Evolutionary conservation across 2,329 filamentous ascomycete genomes (phyloP).

Genomic region (Byssochlamys sp.): DNA sequence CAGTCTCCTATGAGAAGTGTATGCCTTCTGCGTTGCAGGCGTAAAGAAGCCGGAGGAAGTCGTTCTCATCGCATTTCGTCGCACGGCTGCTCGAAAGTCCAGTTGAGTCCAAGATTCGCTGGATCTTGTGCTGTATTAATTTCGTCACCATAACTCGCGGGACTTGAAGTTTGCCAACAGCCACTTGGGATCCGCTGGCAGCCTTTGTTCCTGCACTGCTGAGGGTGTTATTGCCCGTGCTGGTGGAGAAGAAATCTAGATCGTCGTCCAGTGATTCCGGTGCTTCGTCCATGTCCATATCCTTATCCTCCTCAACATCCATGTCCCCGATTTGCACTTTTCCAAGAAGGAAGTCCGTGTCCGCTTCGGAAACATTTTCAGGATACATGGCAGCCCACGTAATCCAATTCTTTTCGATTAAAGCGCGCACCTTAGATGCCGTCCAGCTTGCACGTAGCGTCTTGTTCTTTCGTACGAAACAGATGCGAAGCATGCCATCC

Average conservation of each 20-base stretch:
- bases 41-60: slow-evolving; percentile 65
- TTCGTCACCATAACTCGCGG: slow-evolving; percentile 67
- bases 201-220: slow-evolving; percentile 7
- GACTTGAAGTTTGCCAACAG: slow-evolving; percentile 48
- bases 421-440: slow-evolving; percentile 49
- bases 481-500: slow-evolving; percentile 72
- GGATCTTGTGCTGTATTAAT: slow-evolving; percentile 67
- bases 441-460: slow-evolving; percentile 69
- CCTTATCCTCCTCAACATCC: slow-evolving; percentile 34
- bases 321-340: slow-evolving; percentile 10
- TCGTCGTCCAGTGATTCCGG: slow-evolving; percentile 42
- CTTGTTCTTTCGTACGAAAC: slow-evolving; percentile 74
- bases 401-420: slow-evolving; percentile 12
- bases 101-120: slow-evolving; percentile 67
- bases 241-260: slow-evolving; percentile 62
- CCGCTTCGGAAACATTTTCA: background rate
- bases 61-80: slow-evolving; percentile 74
- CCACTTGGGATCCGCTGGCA: slow-evolving; percentile 16
- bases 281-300: slow-evolving; percentile 29
- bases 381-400: slow-evolving; percentile 9
- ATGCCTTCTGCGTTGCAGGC: slow-evolving; percentile 37
- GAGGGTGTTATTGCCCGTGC: slow-evolving; percentile 8
- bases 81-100: slow-evolving; percentile 65
- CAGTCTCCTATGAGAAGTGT: background rate
- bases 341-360: background rate